Base-by-base conservation (phyloP, 148 eudicot genomes). In the Persicaria tinctoria region DNA sequence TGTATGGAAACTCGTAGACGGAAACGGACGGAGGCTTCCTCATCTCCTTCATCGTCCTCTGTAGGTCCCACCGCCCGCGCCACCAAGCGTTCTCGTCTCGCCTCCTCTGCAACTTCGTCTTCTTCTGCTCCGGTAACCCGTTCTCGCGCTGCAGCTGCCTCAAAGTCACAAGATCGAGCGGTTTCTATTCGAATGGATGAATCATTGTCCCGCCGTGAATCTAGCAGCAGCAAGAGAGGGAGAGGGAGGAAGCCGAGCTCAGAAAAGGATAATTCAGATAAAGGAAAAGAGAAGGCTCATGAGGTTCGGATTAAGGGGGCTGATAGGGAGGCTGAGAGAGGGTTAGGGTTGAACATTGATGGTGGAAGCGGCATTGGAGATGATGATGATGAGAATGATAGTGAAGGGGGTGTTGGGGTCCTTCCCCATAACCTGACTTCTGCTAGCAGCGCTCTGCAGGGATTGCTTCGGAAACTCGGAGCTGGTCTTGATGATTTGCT, bases 1-100 rank as follows among this genome's bases (percentile, higher is more conserved):
- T 87, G 97, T 90, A 96, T 96, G 99, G 99, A 96, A 92, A 96
- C 99, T 87, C 99, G 97, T 68, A 87, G 96, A 79, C 99, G 97
- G 81, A 95, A 96, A 85, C 87, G 97, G 92, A 97, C 94, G 84
- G 97, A 96, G 92, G 98, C 97, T 82, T 85, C 91, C 85, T 85
- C 97, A 81, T 86, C 95, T 78, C 86, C 95, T 79, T 81, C 90
- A 48, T 82, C 91, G 7, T 84, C 87, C 1, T 79, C 98, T n/a
- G 81, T 60, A 38, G 79, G 92, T n/a, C 83, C 92, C 71, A 73
- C 85, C 54, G 87, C 91, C 60, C 97, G 93, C 51, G 77, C 91
- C 20, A 45, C 81, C 16, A 88, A 89, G 76, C 89, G 92, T 73
- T 44, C 89, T 41, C 93, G 97, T 23, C 73, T 84, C 23, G 78